phyloP scores from a whole-genome alignment of 2,329 filamentous ascomycete species.

The Aureobasidium melanogenum region DNA sequence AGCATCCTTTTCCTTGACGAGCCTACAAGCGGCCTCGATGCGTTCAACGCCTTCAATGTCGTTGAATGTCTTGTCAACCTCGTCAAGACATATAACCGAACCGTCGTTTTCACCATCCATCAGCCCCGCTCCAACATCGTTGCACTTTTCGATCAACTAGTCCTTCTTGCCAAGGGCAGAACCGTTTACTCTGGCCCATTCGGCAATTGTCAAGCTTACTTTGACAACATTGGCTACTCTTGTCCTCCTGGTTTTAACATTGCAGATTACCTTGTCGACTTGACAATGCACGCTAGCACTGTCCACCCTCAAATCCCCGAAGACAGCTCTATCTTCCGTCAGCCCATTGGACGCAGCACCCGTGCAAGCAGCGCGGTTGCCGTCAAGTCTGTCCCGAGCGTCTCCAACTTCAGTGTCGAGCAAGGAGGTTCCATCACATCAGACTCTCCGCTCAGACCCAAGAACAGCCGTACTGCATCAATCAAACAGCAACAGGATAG shows the following conservation, averaged over 20 bases:
- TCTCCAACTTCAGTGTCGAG: slow-evolving; percentile 60
- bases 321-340: slow-evolving; percentile 42
- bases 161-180: slow-evolving; percentile 79
- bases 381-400: slow-evolving; percentile 82
- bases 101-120: slow-evolving; percentile 96
- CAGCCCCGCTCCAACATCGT: slow-evolving; percentile 98
- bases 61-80: slow-evolving; percentile 91
- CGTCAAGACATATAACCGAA: slow-evolving; percentile 93
- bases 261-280: slow-evolving; percentile 91
- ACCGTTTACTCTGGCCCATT: slow-evolving; percentile 94
- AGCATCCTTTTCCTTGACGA: slow-evolving; percentile 97
- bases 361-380: slow-evolving; percentile 80
- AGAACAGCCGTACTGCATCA: slow-evolving; percentile 65
- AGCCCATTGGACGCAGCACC: slow-evolving; percentile 54
- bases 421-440: slow-evolving; percentile 44
- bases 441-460: slow-evolving; percentile 57
- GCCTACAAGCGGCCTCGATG: slow-evolving; percentile 89
- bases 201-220: slow-evolving; percentile 79
- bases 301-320: slow-evolving; percentile 47
- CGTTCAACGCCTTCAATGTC: slow-evolving; percentile 97
- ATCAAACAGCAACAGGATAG: slow-evolving; percentile 79
- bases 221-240: slow-evolving; percentile 81
- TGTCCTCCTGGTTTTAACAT: slow-evolving; percentile 98
- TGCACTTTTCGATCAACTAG: slow-evolving; percentile 87
- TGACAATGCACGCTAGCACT: slow-evolving; percentile 88